Conservation (phyloP, 441 rosid species). For the Euphorbia celastroides region DNA sequence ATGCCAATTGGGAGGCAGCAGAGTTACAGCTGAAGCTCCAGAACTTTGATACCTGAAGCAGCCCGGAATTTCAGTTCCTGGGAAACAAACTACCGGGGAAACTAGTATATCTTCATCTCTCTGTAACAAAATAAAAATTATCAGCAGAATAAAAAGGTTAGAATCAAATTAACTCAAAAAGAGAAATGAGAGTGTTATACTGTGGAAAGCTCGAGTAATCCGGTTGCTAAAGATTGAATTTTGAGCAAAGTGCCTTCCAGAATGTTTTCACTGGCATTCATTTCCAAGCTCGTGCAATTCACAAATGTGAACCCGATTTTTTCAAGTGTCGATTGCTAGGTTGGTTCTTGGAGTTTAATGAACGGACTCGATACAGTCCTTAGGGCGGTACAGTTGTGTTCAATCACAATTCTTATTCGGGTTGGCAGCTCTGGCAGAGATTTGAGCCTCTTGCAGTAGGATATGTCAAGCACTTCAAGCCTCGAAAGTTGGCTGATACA, state of each 20-base stretch:
- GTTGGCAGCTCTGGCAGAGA: conserved; percentile 17
- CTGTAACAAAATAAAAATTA: not conserved
- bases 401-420: not conserved
- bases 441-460: conserved; percentile 14
- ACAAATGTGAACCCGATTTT: conserved; percentile 14
- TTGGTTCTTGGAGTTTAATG: conserved; percentile 9
- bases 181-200: not conserved
- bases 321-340: not conserved
- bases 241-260: conserved; percentile 9
- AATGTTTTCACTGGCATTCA: conserved; percentile 8
- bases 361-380: conserved; percentile 13
- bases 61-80: conserved; percentile 16
- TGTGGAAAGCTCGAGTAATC: not conserved
- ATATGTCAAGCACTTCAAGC: not conserved
- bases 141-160: not conserved
- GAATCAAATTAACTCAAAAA: no score
- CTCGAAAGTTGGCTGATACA: conserved; percentile 1
- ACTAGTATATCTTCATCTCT: conserved; percentile 9
- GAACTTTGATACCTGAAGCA: conserved; percentile 5
- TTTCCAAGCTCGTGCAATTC: conserved; percentile 16
- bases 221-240: conserved; percentile 9
- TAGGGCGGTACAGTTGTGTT: conserved; percentile 12
- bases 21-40: conserved; percentile 8
- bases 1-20: conserved; percentile 15
- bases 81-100: conserved; percentile 17